Conservation (phyloP, 345 rosid species). For the Aquilaria sinensis region DNA sequence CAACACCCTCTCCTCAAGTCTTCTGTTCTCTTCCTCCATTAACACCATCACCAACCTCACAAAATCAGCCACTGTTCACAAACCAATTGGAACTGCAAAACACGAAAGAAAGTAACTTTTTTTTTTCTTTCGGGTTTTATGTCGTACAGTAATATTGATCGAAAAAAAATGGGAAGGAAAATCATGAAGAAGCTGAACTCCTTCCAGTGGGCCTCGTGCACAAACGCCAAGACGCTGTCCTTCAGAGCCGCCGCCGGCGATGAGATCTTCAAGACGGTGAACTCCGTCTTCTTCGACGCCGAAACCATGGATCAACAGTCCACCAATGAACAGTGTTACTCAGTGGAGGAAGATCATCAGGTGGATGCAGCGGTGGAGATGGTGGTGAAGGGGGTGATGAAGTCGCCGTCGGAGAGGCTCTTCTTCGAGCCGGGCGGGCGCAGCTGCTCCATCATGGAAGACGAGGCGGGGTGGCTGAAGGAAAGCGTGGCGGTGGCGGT, state of each 20-base stretch:
- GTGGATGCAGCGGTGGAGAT: slow-evolving; percentile 32
- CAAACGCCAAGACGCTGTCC: slow-evolving; percentile 55
- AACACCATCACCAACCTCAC: slow-evolving; percentile 5
- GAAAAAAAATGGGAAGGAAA: slow-evolving; percentile 18
- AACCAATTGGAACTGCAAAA: neutral
- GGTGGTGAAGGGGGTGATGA: slow-evolving; percentile 42
- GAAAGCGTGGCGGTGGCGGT: slow-evolving; percentile 55
- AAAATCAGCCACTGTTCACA: too few species aligned
- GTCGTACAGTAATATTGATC: too few species aligned
- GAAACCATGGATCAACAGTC: slow-evolving; percentile 40
- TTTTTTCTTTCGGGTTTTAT: neutral
- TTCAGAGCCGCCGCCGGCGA: slow-evolving; percentile 31
- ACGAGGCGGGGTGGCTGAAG: slow-evolving; percentile 29
- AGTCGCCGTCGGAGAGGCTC: slow-evolving; percentile 41
- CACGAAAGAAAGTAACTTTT: neutral
- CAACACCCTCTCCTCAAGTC: slow-evolving; percentile 17
- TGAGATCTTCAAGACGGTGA: slow-evolving; percentile 65
- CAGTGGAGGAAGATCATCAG: slow-evolving; percentile 24
- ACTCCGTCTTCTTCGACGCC: slow-evolving; percentile 57
- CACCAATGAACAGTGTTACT: slow-evolving; percentile 31
- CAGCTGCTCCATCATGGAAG: slow-evolving; percentile 63
- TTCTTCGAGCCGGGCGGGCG: slow-evolving; percentile 57
- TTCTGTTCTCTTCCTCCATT: slow-evolving; percentile 7
- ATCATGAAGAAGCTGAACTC: slow-evolving; percentile 18
- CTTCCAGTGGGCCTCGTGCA: slow-evolving; percentile 53